Conservation (phyloP, 805 yeast species). For the Hanseniaspora meyeri region DNA sequence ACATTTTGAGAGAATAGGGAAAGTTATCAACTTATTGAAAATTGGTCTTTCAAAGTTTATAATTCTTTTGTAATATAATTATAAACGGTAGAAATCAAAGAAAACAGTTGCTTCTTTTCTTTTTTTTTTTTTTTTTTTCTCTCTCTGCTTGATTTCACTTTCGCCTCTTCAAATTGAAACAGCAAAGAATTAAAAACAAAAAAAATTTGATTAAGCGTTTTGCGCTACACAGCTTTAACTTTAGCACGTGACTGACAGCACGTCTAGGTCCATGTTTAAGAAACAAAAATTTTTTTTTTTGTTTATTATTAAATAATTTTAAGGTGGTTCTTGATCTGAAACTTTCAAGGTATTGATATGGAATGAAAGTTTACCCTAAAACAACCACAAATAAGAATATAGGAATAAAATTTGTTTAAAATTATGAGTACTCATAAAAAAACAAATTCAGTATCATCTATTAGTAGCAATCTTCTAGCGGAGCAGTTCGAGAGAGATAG, state of each 20-base stretch:
- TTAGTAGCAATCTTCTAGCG: conserved; percentile 33
- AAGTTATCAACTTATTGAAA: no score
- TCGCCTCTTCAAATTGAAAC: no score
- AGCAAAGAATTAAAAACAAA: no score
- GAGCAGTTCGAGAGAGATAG: conserved; percentile 48
- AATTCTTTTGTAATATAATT: no score
- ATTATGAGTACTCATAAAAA: conserved; percentile 16
- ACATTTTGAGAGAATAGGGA: conserved; percentile 15
- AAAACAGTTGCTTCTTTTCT: neutral
- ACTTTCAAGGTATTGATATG: neutral
- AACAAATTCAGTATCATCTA: conserved; percentile 27
- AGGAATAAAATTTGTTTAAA: neutral
- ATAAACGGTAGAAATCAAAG: neutral
- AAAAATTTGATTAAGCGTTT: neutral
- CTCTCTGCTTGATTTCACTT: conserved; percentile 9
- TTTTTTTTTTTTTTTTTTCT: no score
- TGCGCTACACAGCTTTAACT: neutral
- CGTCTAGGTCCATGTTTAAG: neutral
- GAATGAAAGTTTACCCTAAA: no score
- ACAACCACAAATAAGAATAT: conserved; percentile 14
- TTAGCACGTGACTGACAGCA: neutral
- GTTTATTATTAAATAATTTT: neutral
- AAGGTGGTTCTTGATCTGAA: neutral
- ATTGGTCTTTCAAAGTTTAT: no score
- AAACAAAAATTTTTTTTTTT: no score